Conservation (phyloP, 345 rosid species). For the Barbarea vulgaris region DNA sequence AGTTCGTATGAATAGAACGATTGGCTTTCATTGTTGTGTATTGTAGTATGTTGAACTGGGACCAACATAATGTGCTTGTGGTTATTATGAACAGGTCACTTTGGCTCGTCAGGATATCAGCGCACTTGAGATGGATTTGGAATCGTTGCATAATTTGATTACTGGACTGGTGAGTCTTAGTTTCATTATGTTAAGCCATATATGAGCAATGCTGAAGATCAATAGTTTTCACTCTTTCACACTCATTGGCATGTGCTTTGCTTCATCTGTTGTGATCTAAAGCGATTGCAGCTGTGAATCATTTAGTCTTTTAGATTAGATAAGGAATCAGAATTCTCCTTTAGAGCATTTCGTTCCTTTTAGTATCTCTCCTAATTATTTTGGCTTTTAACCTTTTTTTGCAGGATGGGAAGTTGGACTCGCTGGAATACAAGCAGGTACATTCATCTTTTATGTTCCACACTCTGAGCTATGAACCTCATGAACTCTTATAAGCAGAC, state of each 20-base stretch:
- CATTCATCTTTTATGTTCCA: conserved; percentile 14
- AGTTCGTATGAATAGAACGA: neutral
- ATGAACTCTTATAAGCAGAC: conserved; percentile 8
- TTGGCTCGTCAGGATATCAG: conserved; percentile 56
- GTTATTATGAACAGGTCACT: conserved; percentile 56
- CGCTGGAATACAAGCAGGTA: conserved; percentile 86
- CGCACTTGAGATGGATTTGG: conserved; percentile 58
- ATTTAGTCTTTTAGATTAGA: neutral
- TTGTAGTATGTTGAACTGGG: conserved; percentile 12
- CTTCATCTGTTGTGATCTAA: neutral
- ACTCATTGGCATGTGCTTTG: neutral
- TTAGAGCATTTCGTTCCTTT: neutral
- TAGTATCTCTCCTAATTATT: conserved; percentile 11
- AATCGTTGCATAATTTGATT: conserved; percentile 59
- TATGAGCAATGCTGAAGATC: conserved; percentile 19
- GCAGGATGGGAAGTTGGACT: conserved; percentile 79
- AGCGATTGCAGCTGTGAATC: neutral
- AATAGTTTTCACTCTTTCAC: neutral
- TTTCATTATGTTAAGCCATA: neutral
- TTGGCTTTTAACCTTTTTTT: conserved; percentile 26
- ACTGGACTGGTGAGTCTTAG: conserved; percentile 67
- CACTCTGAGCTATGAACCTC: conserved; percentile 14
- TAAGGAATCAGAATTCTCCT: neutral
- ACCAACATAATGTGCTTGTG: neutral
- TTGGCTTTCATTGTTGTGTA: conserved; percentile 5